Evolutionary conservation across 306 rosid genomes (phyloP).

Genomic region (Chamaecrista fasciculata): DNA sequence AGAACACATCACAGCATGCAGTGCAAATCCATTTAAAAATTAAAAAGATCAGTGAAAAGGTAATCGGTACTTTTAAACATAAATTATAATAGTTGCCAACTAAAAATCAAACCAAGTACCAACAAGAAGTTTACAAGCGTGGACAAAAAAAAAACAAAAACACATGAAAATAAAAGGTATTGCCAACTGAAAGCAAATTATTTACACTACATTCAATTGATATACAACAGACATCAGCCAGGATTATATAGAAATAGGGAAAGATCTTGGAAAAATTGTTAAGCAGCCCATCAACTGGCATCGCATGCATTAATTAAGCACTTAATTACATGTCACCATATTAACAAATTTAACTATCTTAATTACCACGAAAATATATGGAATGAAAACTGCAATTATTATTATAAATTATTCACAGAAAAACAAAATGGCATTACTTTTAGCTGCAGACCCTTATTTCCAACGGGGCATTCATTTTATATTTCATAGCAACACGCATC

Average conservation of each 20-base stretch:
- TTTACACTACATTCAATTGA: neutral
- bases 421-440: constrained; percentile 16
- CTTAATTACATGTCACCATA: neutral
- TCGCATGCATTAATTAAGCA: no score
- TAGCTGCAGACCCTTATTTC: constrained; percentile 17
- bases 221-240: neutral
- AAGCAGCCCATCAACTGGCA: constrained; percentile 7
- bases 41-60: constrained; percentile 46
- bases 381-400: constrained; percentile 1
- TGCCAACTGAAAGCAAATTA: neutral
- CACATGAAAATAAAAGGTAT: neutral
- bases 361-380: no score
- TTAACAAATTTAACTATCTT: neutral
- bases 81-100: constrained; percentile 46
- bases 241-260: neutral
- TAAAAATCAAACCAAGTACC: constrained; percentile 34
- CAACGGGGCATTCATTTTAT: constrained; percentile 1
- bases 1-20: constrained; percentile 30
- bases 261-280: neutral
- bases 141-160: neutral
- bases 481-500: neutral
- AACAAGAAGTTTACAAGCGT: neutral
- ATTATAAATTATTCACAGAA: neutral
- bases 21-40: constrained; percentile 1
- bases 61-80: constrained; percentile 45